Evolutionary conservation across 2,329 filamentous ascomycete genomes (phyloP).

Genomic region (Arachnomyces sp.): DNA sequence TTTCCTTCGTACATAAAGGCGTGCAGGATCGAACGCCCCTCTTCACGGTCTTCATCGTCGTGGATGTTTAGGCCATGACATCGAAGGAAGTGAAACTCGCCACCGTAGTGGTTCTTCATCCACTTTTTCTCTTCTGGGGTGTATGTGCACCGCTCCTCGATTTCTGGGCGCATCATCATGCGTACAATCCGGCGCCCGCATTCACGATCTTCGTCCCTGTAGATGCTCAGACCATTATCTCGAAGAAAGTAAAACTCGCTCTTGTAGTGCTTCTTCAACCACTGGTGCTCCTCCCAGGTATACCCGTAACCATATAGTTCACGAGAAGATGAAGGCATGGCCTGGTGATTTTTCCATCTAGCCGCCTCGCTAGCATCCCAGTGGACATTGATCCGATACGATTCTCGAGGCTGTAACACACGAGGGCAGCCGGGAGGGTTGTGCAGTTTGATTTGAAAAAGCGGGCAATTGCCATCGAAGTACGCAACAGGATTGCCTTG

Average conservation of each 20-base stretch:
- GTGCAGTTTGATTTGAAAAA: constrained; percentile 7
- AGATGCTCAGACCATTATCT: constrained; percentile 23
- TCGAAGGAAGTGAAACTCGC: constrained; percentile 28
- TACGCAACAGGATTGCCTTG: constrained; percentile 5
- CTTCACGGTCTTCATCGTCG: constrained; percentile 30
- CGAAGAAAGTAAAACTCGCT: constrained; percentile 28
- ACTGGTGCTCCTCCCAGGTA: constrained; percentile 24
- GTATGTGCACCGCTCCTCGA: too few relatives aligned
- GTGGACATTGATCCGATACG: constrained; percentile 3
- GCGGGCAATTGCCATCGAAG: constrained; percentile 2
- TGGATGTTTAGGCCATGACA: constrained; percentile 25
- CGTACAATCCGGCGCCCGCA: constrained; percentile 18
- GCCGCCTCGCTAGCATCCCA: constrained; percentile 7
- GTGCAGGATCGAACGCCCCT: constrained; percentile 25
- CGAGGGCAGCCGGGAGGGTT: constrained; percentile 9
- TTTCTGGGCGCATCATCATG: not conserved
- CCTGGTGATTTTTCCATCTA: constrained; percentile 5
- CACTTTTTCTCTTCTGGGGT: constrained; percentile 25
- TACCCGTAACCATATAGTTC: too few relatives aligned
- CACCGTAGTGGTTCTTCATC: constrained; percentile 25
- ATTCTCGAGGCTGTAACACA: constrained; percentile 2
- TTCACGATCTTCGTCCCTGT: constrained; percentile 31
- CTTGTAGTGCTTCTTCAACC: constrained; percentile 26
- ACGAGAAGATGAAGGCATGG: not conserved
- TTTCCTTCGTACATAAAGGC: constrained; percentile 19